Conservation (phyloP, 345 rosid species). For the Cardamine occulta region DNA sequence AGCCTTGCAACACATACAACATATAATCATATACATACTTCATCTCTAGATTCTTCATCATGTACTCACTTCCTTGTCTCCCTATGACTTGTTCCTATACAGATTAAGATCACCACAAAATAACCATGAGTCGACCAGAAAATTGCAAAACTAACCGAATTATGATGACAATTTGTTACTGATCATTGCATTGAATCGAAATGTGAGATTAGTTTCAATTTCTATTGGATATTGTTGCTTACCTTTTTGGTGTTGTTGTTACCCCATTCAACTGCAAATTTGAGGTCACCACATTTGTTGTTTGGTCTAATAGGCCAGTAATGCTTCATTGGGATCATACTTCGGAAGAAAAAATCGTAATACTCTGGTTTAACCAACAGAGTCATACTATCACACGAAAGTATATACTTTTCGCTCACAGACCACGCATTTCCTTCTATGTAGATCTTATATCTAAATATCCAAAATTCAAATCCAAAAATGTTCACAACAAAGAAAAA, state of each 20-base stretch:
- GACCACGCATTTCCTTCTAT: constrained; percentile 65
- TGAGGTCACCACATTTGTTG: constrained; percentile 38
- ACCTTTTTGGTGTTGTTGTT: constrained; percentile 38
- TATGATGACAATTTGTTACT: not conserved
- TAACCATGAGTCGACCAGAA: not conserved
- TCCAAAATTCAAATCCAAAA: constrained; percentile 3
- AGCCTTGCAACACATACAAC: constrained; percentile 55
- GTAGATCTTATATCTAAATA: constrained; percentile 56
- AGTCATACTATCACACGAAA: constrained; percentile 58
- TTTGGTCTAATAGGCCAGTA: constrained; percentile 56
- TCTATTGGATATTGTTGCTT: not conserved
- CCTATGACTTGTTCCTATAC: constrained; percentile 60
- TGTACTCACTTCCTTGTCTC: constrained; percentile 51
- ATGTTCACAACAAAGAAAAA: not conserved
- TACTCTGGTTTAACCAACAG: constrained; percentile 50
- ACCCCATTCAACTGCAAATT: constrained; percentile 45
- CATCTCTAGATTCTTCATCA: constrained; percentile 52
- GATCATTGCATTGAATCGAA: not conserved
- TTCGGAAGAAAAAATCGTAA: constrained; percentile 53
- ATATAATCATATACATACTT: constrained; percentile 62
- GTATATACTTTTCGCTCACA: constrained; percentile 56
- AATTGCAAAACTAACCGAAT: not conserved
- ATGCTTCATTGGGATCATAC: constrained; percentile 54
- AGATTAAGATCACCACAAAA: constrained; percentile 9
- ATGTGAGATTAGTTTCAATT: not conserved